phyloP scores from a whole-genome alignment of 768 basidiomycete genomes.

The Solioccasus polychromus region DNA sequence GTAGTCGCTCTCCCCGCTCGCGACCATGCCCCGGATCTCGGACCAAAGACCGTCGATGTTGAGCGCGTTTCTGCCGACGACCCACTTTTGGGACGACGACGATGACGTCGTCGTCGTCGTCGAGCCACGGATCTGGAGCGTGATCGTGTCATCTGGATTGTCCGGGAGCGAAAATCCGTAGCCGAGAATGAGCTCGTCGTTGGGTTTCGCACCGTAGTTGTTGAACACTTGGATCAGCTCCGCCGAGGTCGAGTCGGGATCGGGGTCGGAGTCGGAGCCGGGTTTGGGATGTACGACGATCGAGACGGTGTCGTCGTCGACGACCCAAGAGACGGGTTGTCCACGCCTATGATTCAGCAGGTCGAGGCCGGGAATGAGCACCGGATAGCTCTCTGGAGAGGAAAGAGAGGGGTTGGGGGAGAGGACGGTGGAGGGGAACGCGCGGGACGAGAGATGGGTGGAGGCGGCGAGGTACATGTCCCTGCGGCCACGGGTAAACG shows the following conservation, averaged over 20 bases:
- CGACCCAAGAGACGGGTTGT: slow-evolving; percentile 80
- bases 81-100: slow-evolving; percentile 62
- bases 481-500: too few species aligned
- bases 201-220: slow-evolving; percentile 91
- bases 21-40: slow-evolving; percentile 40
- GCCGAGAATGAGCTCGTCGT: slow-evolving; percentile 84
- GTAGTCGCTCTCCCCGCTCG: slow-evolving; percentile 16
- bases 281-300: slow-evolving; percentile 53
- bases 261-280: slow-evolving; percentile 2
- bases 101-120: slow-evolving; percentile 15
- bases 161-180: slow-evolving; percentile 82
- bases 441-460: slow-evolving; percentile 82
- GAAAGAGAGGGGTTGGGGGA: slow-evolving; percentile 52
- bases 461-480: slow-evolving; percentile 65
- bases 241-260: slow-evolving; percentile 19
- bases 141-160: slow-evolving; percentile 86
- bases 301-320: slow-evolving; percentile 49
- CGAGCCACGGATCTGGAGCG: slow-evolving; percentile 74
- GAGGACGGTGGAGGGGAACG: slow-evolving; percentile 85
- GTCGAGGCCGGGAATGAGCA: slow-evolving; percentile 87
- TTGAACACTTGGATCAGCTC: slow-evolving; percentile 59
- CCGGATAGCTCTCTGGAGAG: slow-evolving; percentile 57
- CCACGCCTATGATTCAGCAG: slow-evolving; percentile 80
- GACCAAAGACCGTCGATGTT: slow-evolving; percentile 62
- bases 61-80: slow-evolving; percentile 54